phyloP scores from a whole-genome alignment of 176 grass and related monocot species.

The Bolboschoenus planiculmis region DNA sequence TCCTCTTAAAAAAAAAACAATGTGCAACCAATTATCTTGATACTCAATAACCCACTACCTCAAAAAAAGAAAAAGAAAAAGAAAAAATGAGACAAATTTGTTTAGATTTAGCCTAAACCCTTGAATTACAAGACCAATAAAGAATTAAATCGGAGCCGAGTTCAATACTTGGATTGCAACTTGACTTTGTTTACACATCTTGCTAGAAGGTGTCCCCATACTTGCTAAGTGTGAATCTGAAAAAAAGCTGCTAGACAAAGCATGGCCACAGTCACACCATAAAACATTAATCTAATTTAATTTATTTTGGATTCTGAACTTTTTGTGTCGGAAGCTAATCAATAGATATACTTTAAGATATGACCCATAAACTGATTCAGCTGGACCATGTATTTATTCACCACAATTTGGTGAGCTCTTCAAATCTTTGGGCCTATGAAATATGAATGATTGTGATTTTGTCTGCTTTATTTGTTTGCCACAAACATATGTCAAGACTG shows the following conservation, averaged over 20 bases:
- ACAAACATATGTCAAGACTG: neutral
- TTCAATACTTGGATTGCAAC: no score
- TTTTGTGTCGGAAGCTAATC: neutral
- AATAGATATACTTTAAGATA: neutral
- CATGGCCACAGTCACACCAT: neutral
- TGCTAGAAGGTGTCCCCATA: neutral
- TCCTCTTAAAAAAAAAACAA: no score
- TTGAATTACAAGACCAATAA: no score
- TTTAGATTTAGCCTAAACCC: no score
- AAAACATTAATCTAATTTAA: neutral
- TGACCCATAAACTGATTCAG: neutral
- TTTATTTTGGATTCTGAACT: neutral
- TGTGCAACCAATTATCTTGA: no score
- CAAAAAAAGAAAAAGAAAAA: no score
- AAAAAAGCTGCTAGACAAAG: neutral
- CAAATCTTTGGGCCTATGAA: neutral
- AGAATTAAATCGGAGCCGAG: no score
- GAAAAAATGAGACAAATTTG: no score
- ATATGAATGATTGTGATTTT: neutral
- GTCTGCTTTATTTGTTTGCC: neutral
- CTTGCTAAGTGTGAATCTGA: neutral
- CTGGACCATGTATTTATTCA: neutral
- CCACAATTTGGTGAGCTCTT: neutral
- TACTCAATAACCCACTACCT: no score
- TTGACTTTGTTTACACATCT: no score